Evolutionary conservation across 2,329 filamentous ascomycete species (phyloP), one percentile per base, ranked within the genome.

Genomic region (Metarhizium guizhouense): DNA sequence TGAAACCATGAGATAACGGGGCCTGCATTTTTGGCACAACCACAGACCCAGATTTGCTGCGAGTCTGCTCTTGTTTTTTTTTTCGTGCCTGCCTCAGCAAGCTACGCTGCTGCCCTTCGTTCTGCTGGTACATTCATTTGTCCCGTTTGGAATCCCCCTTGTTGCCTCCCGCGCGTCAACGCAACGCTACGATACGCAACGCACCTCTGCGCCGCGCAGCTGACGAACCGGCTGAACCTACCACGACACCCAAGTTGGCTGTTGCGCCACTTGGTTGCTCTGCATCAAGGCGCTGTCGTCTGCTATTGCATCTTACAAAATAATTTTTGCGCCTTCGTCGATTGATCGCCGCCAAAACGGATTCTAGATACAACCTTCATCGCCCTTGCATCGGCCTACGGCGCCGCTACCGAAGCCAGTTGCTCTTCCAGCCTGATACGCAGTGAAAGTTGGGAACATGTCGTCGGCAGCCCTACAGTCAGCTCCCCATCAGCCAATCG

Each of bases 401-500:
- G n/a, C 34, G 18, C 34, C 52, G 56, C 43, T 20, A 36, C 45
- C 43, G 34, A 49, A 18, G n/a, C 54, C 55, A 56, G 55, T 53
- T 56, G 51, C 54, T 54, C 49, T 56, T 40, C 51, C 43, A n/a
- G 29, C 36, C 53, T 49, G 54, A 53, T 58, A 55, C 34, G 30
- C 40, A 48, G 47, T 52, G 55, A 55, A 43, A 56, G 61, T 61
- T 62, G 64, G 62, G 58, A 71, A 65, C 56, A 72, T 71, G 69
- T 71, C 67, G 72, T 83, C 80, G 70, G 80, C 83, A 75, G 80
- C 80, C 64, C 73, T 87, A 68, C 84, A 86, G 71, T 74, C 80
- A 61, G 72, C 77, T 67, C 75, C 80, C 63, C 80, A 81, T 69
- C 79, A 80, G 67, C 77, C 79, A 66, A 72, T 74, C 59, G 72